Evolutionary conservation across 768 basidiomycete genomes (phyloP).

Genomic region (Arthromyces matolae): DNA sequence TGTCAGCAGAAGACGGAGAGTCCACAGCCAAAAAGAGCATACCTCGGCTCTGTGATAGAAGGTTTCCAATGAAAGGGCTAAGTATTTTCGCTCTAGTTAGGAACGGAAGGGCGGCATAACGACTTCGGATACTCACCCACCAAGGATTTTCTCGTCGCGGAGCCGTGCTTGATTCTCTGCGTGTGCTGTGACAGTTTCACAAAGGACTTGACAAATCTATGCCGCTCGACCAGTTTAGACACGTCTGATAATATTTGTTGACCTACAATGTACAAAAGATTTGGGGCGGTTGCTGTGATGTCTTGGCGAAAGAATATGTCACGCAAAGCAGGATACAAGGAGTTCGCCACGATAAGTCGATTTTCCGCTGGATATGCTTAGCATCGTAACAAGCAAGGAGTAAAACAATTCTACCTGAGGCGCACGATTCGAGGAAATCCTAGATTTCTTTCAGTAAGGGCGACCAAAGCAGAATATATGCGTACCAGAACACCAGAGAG

Average conservation of each 20-base stretch:
- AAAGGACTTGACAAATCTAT: slow-evolving; percentile 53
- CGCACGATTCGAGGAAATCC: slow-evolving; percentile 30
- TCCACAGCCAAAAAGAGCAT: neutral
- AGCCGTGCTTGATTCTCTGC: slow-evolving; percentile 42
- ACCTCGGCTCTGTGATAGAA: slow-evolving; percentile 49
- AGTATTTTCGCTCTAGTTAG: too few relatives aligned
- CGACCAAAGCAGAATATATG: too few relatives aligned
- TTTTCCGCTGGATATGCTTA: slow-evolving; percentile 35
- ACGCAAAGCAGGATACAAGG: slow-evolving; percentile 22
- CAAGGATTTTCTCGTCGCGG: slow-evolving; percentile 39
- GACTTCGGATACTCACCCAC: slow-evolving; percentile 49
- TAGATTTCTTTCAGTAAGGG: too few relatives aligned
- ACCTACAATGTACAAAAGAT: slow-evolving; percentile 25
- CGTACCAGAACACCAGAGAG: slow-evolving; percentile 50
- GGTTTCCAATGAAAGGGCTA: slow-evolving; percentile 36
- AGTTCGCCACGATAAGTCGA: slow-evolving; percentile 21
- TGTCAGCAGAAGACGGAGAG: neutral
- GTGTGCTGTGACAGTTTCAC: slow-evolving; percentile 41
- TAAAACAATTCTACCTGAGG: slow-evolving; percentile 20
- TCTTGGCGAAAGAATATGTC: slow-evolving; percentile 16
- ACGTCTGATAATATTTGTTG: too few relatives aligned
- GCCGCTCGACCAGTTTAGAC: slow-evolving; percentile 6
- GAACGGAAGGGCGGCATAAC: too few relatives aligned
- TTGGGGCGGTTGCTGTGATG: slow-evolving; percentile 6
- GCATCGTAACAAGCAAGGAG: slow-evolving; percentile 12